Evolutionary conservation across 805 yeast species (phyloP), one percentile per base, ranked within the genome.

Genomic region (Suhomyces sp.): DNA sequence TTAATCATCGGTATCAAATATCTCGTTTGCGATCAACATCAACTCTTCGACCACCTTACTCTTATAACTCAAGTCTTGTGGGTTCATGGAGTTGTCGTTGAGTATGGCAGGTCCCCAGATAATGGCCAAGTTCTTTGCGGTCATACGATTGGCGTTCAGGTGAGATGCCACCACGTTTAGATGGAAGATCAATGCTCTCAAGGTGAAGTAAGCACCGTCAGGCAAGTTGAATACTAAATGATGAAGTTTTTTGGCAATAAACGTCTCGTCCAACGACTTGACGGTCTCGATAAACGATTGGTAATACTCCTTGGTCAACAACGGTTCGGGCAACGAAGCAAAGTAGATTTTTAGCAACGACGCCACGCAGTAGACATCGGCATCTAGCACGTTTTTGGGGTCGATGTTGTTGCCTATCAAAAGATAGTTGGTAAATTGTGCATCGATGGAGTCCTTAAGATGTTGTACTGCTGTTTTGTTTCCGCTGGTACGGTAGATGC

Each of bases 101-200:
- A 94, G 78, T 48, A 94, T 71, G 2, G 89, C 88, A 17, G 97
- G 96, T 0, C 97, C 97, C 99, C 99, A 94, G 37, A 93, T 91
- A 39, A 89, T 89, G 45, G 96, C 89, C 60, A 94, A 68, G 53
- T 87, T 86, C 62, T 86, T 85, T 52, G 85, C 77, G 45, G 84
- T 84, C 99, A 94, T 94, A 64, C 94, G 79, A 65, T 91, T 90
- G 33, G 69, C 59, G 19, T 77, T 76, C 61, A 84, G 85, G 51
- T 83, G 76, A 25, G 79, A 78, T 37, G 86, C 82, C 12, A 94
- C 85, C 51, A 86, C 81, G 55, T 86, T 84, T 55, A 94, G 80
- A 67, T 94, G 99, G 77, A 93, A 89, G 1, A 92, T 73, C 57
- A 94, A 72, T 33, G 89, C 83, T 57, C 97, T 76, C 59, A 94